Evolutionary conservation across 805 yeast species (phyloP).

Genomic region (Yamadazyma insecticola): DNA sequence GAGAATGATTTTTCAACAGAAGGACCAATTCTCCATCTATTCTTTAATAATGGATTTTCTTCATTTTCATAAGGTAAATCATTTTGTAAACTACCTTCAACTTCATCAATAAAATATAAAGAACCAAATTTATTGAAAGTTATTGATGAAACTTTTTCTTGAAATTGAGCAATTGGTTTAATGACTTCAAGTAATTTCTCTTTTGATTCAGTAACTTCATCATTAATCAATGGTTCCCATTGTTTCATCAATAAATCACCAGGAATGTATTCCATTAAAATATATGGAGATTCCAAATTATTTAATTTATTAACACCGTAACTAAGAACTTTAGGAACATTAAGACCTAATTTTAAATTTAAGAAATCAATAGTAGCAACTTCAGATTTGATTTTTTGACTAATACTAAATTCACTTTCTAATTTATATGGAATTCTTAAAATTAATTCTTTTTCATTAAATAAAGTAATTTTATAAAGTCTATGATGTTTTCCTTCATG

Average conservation of each 20-base stretch:
- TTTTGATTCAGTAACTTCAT: conserved; percentile 44
- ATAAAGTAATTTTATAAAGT: conserved; percentile 67
- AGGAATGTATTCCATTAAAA: conserved; percentile 71
- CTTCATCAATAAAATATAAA: conserved; percentile 73
- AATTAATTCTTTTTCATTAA: conserved; percentile 57
- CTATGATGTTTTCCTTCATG: conserved; percentile 96
- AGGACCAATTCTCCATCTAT: conserved; percentile 91
- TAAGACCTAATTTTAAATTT: conserved; percentile 54
- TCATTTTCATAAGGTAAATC: conserved; percentile 54
- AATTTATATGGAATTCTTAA: conserved; percentile 83
- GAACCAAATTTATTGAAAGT: conserved; percentile 77
- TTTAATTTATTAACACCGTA: conserved; percentile 62
- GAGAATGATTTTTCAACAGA: conserved; percentile 74
- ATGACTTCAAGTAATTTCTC: conserved; percentile 56
- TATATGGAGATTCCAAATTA: conserved; percentile 66
- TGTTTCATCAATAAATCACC: conserved; percentile 82
- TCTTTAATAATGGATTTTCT: conserved; percentile 43
- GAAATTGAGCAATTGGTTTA: conserved; percentile 68
- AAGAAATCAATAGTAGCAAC: conserved; percentile 92
- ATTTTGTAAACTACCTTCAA: conserved; percentile 37
- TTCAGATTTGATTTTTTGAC: conserved; percentile 74
- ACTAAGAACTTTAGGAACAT: conserved; percentile 69
- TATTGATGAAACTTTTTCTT: conserved; percentile 48
- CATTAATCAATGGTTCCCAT: conserved; percentile 81
- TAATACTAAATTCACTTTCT: conserved; percentile 60